Evolutionary conservation across 148 eudicot genomes (phyloP).

Genomic region (Fagopyrum tataricum): DNA sequence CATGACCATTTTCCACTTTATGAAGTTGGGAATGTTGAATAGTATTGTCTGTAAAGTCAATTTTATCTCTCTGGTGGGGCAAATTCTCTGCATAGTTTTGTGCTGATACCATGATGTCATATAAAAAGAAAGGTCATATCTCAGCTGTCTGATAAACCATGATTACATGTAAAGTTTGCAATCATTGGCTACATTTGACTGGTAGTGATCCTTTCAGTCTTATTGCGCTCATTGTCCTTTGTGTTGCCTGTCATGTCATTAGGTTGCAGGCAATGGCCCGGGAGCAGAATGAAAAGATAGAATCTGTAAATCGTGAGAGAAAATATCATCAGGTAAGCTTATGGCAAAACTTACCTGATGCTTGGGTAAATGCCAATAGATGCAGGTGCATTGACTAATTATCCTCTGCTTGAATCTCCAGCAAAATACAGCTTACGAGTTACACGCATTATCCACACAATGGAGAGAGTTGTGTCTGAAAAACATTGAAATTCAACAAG

Average conservation of each 20-base stretch:
- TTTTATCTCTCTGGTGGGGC: background rate
- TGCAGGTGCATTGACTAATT: background rate
- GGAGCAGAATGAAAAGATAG: conserved; percentile 65
- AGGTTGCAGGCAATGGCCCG: conserved; percentile 71
- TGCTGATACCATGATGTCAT: background rate
- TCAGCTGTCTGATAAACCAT: background rate
- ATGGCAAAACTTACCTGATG: background rate
- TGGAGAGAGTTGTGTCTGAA: conserved; percentile 92
- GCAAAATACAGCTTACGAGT: conserved; percentile 92
- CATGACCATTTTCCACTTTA: background rate
- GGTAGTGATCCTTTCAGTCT: background rate
- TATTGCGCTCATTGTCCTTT: conserved; percentile 3
- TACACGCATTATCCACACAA: conserved; percentile 77
- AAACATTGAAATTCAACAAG: conserved; percentile 77
- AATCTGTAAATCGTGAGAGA: conserved; percentile 84
- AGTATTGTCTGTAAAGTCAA: background rate
- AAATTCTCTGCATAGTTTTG: background rate
- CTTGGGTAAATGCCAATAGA: background rate
- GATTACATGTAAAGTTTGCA: background rate
- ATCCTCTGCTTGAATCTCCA: conserved; percentile 27
- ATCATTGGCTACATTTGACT: background rate
- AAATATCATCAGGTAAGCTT: conserved; percentile 76
- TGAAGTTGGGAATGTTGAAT: background rate
- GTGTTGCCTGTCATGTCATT: conserved; percentile 11
- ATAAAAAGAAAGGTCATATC: background rate